These are phyloP conservation scores for Podila verticillata DNA, from an alignment of 192 early-diverging fungal genomes.

Conservation along the genomic window DNA sequence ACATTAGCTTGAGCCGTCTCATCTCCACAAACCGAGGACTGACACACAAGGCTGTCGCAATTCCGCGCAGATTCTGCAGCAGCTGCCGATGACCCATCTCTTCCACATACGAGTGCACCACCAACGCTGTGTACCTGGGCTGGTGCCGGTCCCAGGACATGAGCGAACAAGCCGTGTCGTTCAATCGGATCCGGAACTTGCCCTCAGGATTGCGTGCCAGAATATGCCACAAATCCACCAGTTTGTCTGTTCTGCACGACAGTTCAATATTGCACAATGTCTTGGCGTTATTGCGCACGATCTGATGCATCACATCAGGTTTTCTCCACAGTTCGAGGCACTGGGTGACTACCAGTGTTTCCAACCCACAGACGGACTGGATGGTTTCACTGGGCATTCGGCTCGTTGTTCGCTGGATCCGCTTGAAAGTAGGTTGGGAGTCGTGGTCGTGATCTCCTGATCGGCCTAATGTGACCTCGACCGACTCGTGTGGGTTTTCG, in stretches of 20 bases:
- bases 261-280: constrained; percentile 18
- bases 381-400: not conserved
- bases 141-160: constrained; percentile 1
- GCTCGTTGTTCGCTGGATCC: constrained; percentile 11
- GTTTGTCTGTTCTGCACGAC: constrained; percentile 5
- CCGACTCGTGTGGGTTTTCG: not conserved
- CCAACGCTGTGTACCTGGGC: not conserved
- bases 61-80: not conserved
- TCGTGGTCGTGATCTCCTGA: not conserved
- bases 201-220: not conserved
- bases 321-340: constrained; percentile 19
- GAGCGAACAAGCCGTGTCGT: not conserved
- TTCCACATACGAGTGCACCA: not conserved
- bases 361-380: constrained; percentile 2
- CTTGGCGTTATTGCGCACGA: constrained; percentile 20
- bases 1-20: not conserved
- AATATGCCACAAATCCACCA: constrained; percentile 14
- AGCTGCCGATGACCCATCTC: not conserved
- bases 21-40: constrained; percentile 1
- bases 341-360: constrained; percentile 3
- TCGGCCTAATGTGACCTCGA: not conserved
- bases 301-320: not conserved
- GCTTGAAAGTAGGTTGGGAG: not conserved
- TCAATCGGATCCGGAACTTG: not conserved
- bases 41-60: not conserved